Conservation (phyloP, 768 basidiomycete genomes). For the Boletus patriciae region DNA sequence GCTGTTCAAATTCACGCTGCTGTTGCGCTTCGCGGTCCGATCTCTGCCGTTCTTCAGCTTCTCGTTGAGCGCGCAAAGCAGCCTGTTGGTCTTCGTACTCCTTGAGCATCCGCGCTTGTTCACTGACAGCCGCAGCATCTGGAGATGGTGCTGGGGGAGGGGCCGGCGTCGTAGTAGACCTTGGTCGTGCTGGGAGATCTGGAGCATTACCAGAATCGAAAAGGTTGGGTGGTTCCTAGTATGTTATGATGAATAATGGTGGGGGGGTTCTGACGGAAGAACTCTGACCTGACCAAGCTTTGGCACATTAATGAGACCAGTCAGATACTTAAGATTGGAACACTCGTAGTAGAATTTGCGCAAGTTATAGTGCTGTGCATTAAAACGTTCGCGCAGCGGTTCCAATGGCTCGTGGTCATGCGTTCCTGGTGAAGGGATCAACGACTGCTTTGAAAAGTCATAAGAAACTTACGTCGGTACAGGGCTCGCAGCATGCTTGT, state of each 20-base stretch:
- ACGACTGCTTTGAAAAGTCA: neutral
- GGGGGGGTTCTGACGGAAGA: neutral
- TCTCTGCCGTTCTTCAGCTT: conserved; percentile 80
- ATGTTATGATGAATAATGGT: conserved; percentile 1
- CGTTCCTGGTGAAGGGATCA: conserved; percentile 58
- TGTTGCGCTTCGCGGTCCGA: conserved; percentile 75
- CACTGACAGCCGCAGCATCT: conserved; percentile 69
- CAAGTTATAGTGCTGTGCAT: conserved; percentile 87
- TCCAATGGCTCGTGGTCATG: conserved; percentile 87
- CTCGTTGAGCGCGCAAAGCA: conserved; percentile 77
- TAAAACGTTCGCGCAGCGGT: conserved; percentile 84
- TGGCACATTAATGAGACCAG: conserved; percentile 96
- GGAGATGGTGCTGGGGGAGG: conserved; percentile 76
- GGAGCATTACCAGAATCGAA: conserved; percentile 80
- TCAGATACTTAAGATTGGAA: conserved; percentile 96
- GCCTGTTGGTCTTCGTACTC: conserved; percentile 95
- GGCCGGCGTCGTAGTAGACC: conserved; percentile 51
- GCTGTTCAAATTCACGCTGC: conserved; percentile 85
- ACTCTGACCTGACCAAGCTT: conserved; percentile 81
- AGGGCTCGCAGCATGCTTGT: conserved; percentile 98
- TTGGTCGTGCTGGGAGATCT: conserved; percentile 82
- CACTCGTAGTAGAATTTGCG: conserved; percentile 99
- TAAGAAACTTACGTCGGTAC: conserved; percentile 71
- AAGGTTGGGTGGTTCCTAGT: conserved; percentile 94
- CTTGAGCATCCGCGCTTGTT: conserved; percentile 92